Conservation (phyloP, 2,329 filamentous ascomycete genomes). For the Conoideocrella luteorostrata region DNA sequence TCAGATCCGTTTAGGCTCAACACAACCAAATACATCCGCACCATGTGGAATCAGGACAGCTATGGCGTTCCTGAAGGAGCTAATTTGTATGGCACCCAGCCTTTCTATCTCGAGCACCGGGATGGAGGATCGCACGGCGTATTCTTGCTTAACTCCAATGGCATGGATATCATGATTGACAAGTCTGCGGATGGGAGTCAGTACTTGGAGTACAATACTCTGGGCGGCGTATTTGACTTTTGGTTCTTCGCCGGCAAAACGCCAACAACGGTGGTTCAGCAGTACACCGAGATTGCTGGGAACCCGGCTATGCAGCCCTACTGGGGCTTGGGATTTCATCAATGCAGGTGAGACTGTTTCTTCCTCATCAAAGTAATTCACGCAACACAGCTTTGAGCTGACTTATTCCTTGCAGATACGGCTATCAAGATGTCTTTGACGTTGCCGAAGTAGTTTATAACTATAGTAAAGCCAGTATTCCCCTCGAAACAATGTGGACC, state of each 20-base stretch:
- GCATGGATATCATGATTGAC: conserved; percentile 66
- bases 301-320: conserved; percentile 75
- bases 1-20: conserved; percentile 64
- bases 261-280: conserved; percentile 59
- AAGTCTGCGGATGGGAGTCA: conserved; percentile 52
- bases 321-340: conserved; percentile 75
- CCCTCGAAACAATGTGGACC: conserved; percentile 68
- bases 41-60: conserved; percentile 64
- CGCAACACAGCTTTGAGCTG: too few relatives aligned
- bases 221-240: conserved; percentile 72
- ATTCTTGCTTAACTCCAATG: conserved; percentile 70
- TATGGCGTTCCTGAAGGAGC: conserved; percentile 53
- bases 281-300: conserved; percentile 63
- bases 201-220: conserved; percentile 72
- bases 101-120: conserved; percentile 63
- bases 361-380: too few relatives aligned
- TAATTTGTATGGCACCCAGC: conserved; percentile 72
- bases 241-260: conserved; percentile 73
- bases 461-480: conserved; percentile 58
- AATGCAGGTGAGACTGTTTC: conserved; percentile 58
- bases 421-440: conserved; percentile 67
- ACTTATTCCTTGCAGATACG: too few relatives aligned
- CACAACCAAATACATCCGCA: conserved; percentile 55
- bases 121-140: conserved; percentile 58
- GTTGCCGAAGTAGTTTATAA: conserved; percentile 61